Evolutionary conservation across 2,329 filamentous ascomycete genomes (phyloP).

Genomic region (Pseudogymnoascus sp.): DNA sequence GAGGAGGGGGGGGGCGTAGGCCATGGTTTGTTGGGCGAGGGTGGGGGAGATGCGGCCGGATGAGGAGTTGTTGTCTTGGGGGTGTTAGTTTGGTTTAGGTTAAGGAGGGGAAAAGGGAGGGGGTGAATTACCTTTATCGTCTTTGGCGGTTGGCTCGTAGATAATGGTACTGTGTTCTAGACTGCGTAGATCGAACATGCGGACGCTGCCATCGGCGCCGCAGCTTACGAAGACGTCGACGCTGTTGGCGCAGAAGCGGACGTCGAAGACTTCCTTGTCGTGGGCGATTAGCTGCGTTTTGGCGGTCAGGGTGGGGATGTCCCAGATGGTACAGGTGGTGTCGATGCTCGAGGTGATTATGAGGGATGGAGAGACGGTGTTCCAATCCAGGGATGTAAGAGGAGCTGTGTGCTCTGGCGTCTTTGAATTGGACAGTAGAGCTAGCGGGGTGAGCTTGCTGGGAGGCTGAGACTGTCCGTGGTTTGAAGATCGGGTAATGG

Average conservation of each 20-base stretch:
- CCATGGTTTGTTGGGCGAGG: conserved; percentile 69
- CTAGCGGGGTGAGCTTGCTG: conserved; percentile 83
- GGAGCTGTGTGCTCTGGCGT: conserved; percentile 96
- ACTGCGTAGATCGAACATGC: conserved; percentile 97
- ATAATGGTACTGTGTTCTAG: conserved; percentile 98
- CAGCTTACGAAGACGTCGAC: conserved; percentile 99
- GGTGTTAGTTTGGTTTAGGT: conserved; percentile 14
- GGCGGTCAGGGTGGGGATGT: conserved; percentile 93
- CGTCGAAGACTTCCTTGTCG: conserved; percentile 98
- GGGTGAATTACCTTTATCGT: conserved; percentile 51
- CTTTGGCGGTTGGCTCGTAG: conserved; percentile 91
- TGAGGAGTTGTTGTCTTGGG: conserved; percentile 40
- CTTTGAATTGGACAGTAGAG: conserved; percentile 92
- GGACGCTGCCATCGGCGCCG: conserved; percentile 91
- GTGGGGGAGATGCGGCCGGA: conserved; percentile 64
- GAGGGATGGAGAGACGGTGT: conserved; percentile 88
- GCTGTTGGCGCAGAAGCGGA: conserved; percentile 94
- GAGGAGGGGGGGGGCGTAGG: conserved; percentile 67
- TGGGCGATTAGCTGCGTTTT: conserved; percentile 98
- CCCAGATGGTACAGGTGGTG: conserved; percentile 98
- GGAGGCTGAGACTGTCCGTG: conserved; percentile 50
- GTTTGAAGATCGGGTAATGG: conserved; percentile 58
- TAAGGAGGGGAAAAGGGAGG: neutral
- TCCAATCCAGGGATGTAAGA: conserved; percentile 95
- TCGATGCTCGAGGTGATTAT: conserved; percentile 99